Evolutionary conservation across 257 asterid species (phyloP), one percentile per base, ranked within the genome.

Genomic region (Solanum chiquidenum): DNA sequence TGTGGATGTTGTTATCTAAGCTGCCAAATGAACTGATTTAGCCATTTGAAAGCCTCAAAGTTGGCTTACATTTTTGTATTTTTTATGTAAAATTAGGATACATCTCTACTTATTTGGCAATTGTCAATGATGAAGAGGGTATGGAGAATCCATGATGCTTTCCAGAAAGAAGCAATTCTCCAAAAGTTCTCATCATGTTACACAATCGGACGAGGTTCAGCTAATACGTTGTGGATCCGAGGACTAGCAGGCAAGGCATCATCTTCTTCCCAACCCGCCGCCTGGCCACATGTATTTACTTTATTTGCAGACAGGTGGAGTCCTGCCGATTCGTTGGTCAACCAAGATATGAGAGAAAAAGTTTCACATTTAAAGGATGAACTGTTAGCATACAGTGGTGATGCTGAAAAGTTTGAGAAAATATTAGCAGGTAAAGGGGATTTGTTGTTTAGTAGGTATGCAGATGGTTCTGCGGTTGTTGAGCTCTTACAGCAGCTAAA

Each of bases 381-480:
- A 89, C 87, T 97, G 86, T 73, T 92, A 89, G 25, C 66, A 9
- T 89, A 85, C 20, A 37, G 89, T 16, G 88, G 87, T 6, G 94
- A 93, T 74, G 83, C 83, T 68, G 94, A 86, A 84, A 89, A 87
- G 52, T 79, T 93, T 73, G 93, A 83, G 89, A 87, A 75, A 34
- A 91, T 95, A 84, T 89, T 95, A 89, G 93, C 93, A 58, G 93
- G 89, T 85, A 86, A 76, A 20, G 98, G 99, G 25, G 90, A 42
- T 42, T 77, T 88, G 46, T 92, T 95, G 87, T 95, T 97, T 44
- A 83, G 92, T 89, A 91, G 76, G 16, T 93, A 93, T 82, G 20
- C 89, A 14, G 91, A 93, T 93, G 98, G 96, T 29, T 89, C 93
- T 86, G 96, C 98, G 16, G 90, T 92, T 44, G 87, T 95, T 88